Evolutionary conservation across 345 rosid species (phyloP).

Genomic region (Euphorbia pulcherrima): DNA sequence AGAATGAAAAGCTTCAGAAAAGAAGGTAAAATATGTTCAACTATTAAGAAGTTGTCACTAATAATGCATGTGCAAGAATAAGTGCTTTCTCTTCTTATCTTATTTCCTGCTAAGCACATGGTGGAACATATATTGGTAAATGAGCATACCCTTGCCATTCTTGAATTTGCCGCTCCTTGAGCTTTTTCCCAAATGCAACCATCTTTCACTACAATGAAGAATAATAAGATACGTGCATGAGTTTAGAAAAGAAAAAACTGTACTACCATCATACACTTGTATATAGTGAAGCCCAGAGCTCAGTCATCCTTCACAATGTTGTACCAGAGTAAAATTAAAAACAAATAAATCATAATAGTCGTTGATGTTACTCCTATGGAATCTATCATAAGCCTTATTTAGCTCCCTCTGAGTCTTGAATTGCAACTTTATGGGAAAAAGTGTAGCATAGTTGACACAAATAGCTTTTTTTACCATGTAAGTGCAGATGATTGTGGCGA

Average conservation of each 20-base stretch:
- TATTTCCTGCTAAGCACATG: not conserved
- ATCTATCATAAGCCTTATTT: not conserved
- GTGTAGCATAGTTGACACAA: not conserved
- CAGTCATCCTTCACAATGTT: not conserved
- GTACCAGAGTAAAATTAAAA: not conserved
- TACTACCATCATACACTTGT: not conserved
- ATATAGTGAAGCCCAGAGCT: not conserved
- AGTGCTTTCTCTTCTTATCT: not conserved
- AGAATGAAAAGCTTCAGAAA: not conserved
- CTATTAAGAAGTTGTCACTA: not conserved
- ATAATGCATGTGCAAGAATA: not conserved
- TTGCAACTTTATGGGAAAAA: not conserved
- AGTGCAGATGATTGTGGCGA: not conserved
- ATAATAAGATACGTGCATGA: not conserved
- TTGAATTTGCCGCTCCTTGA: conserved; percentile 75
- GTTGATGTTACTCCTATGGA: not conserved
- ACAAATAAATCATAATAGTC: not conserved
- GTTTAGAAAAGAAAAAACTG: conserved; percentile 14
- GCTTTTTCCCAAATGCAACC: conserved; percentile 90
- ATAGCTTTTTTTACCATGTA: not conserved
- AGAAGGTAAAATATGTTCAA: not conserved
- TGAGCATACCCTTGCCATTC: conserved; percentile 79
- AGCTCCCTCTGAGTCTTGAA: not conserved
- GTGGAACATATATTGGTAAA: not conserved
- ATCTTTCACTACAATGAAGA: conserved; percentile 36